Evolutionary conservation across 495 filamentous ascomycete genomes (phyloP).

Genomic region (Astrothelium macrocarpum): DNA sequence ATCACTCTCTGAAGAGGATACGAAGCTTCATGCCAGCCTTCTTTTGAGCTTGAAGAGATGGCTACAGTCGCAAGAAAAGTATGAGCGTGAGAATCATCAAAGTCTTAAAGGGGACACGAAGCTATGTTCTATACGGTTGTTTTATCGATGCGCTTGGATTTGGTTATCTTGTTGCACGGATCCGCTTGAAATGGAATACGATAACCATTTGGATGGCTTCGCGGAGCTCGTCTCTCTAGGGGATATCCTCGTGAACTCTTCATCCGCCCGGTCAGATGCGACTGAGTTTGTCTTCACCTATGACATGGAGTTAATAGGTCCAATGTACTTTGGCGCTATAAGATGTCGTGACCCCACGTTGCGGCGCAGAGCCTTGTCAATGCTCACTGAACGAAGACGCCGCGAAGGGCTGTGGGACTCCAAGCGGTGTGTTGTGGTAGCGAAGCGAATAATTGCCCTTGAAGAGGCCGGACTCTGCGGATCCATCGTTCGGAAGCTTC

Average conservation of each 20-base stretch:
- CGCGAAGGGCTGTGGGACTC: constrained; percentile 9
- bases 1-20: not conserved
- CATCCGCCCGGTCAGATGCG: not conserved
- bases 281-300: not conserved
- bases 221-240: not conserved
- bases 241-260: not conserved
- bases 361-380: constrained; percentile 1
- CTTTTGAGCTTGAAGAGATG: not conserved
- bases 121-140: not conserved
- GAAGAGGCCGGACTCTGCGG: constrained; percentile 5
- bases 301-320: not conserved
- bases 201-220: not conserved
- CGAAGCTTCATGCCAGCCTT: not conserved
- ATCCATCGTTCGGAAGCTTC: not conserved
- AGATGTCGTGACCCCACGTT: constrained; percentile 7
- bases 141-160: constrained; percentile 1
- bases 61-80: not conserved
- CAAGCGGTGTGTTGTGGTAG: not conserved
- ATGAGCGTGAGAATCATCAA: not conserved
- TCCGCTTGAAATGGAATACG: constrained; percentile 4
- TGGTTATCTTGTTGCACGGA: not conserved
- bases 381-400: not conserved
- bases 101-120: not conserved
- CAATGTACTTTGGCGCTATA: constrained; percentile 3
- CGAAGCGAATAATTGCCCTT: not conserved